Evolutionary conservation across 23 red algal genomes (phyloP), one percentile per base, ranked within the genome.

Genomic region (Cyanidium caldarium): DNA sequence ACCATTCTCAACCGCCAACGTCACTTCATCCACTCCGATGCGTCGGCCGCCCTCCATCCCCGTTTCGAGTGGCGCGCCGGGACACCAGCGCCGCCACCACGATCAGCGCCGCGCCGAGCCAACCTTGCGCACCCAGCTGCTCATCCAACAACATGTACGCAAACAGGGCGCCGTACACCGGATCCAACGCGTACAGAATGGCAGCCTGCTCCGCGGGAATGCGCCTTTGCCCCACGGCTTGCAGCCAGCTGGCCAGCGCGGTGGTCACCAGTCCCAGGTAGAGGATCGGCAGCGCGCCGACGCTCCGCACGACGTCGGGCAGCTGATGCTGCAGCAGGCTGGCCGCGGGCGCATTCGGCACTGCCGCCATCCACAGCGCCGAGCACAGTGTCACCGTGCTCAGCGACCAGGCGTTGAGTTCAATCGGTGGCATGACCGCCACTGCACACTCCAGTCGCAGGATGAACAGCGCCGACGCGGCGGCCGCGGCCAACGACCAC

Each of bases 111-210:
- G 78, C 82, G 31, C 90, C 90, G 19, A 78, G 19, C 15, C 77
- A 26, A 31, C 82, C 90, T 67, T 76, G 73, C 35, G 77, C 3
- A 1, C 79, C 74, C 33, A 95, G 58, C 33, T 19, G 34, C 44
- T 95, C 90, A 2, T 80, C 77, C 29, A 95, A 66, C 36, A 75
- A 68, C 0, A 72, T 39, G 25, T 46, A 65, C 1, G 82, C 76
- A 84, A 95, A 87, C 45, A 84, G 19, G 15, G 90, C 82, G 1
- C 79, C 90, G 57, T 87, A 95, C 42, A 95, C 78, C 0, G 90
- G 90, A 65, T 95, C 90, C 70, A 95, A 65, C 33, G 90, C 90
- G 65, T 82, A 95, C 15, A 95, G 43, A 29, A 95, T 68, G 29
- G 90, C 83, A 1, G 90, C 90, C 42, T 72, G 66, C 70, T 95